Evolutionary conservation across 2,329 filamentous ascomycete species (phyloP).

Genomic region (Plenodomus biglobosus): DNA sequence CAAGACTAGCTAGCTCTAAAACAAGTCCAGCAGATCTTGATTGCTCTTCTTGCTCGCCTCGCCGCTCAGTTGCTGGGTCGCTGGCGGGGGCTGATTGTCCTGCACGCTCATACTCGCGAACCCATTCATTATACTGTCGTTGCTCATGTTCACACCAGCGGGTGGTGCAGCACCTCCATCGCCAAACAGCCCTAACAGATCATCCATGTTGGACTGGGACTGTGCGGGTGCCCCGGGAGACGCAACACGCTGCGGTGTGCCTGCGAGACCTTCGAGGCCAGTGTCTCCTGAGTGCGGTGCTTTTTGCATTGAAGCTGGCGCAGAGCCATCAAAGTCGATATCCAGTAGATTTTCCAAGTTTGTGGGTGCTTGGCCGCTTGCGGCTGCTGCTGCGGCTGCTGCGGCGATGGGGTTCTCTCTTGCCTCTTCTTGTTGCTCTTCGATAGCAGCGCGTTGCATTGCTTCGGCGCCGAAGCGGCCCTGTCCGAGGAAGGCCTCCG

Average conservation of each 20-base stretch:
- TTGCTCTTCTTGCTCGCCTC: constrained; percentile 59
- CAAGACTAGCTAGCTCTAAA: constrained; percentile 40
- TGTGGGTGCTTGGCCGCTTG: constrained; percentile 61
- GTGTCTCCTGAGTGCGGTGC: constrained; percentile 55
- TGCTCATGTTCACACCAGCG: constrained; percentile 41
- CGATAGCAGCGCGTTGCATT: constrained; percentile 92
- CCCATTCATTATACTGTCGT: constrained; percentile 70
- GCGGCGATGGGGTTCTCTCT: constrained; percentile 93
- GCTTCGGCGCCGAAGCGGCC: constrained; percentile 91
- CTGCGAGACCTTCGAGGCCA: constrained; percentile 58
- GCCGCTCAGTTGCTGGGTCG: constrained; percentile 59
- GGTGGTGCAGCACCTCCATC: constrained; percentile 38
- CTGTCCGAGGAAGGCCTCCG: constrained; percentile 96
- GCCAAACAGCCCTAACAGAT: constrained; percentile 72
- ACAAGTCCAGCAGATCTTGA: constrained; percentile 59
- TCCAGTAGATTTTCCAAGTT: constrained; percentile 95
- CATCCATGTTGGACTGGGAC: constrained; percentile 68
- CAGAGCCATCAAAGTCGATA: constrained; percentile 92
- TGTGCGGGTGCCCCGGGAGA: constrained; percentile 57
- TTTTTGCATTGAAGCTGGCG: constrained; percentile 80
- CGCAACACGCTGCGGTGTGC: constrained; percentile 68
- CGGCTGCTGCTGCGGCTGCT: constrained; percentile 67
- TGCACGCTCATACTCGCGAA: constrained; percentile 80
- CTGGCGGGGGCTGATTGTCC: constrained; percentile 64
- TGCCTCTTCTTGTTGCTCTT: constrained; percentile 90